These are phyloP conservation scores for Fraxinus floribunda DNA, from an alignment of 305 asterid genomes.

Conservation along the genomic window DNA sequence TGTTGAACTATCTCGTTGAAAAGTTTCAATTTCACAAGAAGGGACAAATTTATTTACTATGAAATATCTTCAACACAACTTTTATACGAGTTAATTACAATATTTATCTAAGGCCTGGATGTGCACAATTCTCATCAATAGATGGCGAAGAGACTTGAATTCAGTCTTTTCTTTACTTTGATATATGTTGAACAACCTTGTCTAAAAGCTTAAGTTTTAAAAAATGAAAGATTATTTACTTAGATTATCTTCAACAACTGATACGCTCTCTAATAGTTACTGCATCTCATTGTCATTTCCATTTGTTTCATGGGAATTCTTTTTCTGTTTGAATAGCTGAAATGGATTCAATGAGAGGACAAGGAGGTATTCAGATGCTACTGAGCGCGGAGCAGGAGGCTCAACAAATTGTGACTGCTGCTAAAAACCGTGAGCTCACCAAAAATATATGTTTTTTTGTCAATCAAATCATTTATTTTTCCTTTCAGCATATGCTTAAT, in stretches of 20 bases:
- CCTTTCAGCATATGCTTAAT: no score
- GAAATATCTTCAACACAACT: neutral
- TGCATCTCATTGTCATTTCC: neutral
- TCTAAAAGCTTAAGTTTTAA: no score
- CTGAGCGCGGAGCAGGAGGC: slow-evolving; percentile 87
- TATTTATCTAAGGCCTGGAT: no score
- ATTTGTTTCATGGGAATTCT: neutral
- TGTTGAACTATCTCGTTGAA: no score
- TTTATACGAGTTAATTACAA: no score
- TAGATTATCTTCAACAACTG: neutral
- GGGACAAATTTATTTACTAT: no score
- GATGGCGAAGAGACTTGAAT: no score
- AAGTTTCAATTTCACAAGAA: neutral
- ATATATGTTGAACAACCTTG: neutral
- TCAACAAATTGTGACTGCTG: slow-evolving; percentile 75
- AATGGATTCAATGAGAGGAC: slow-evolving; percentile 79
- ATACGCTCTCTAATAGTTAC: neutral
- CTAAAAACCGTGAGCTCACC: slow-evolving; percentile 51
- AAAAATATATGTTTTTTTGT: neutral
- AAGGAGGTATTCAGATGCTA: slow-evolving; percentile 91
- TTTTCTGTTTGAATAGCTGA: neutral
- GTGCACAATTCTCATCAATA: no score
- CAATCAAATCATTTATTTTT: no score
- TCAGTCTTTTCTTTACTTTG: neutral
- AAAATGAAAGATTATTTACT: no score